phyloP scores from a whole-genome alignment of 2,329 filamentous ascomycete species.

The Fusarium coffeatum region DNA sequence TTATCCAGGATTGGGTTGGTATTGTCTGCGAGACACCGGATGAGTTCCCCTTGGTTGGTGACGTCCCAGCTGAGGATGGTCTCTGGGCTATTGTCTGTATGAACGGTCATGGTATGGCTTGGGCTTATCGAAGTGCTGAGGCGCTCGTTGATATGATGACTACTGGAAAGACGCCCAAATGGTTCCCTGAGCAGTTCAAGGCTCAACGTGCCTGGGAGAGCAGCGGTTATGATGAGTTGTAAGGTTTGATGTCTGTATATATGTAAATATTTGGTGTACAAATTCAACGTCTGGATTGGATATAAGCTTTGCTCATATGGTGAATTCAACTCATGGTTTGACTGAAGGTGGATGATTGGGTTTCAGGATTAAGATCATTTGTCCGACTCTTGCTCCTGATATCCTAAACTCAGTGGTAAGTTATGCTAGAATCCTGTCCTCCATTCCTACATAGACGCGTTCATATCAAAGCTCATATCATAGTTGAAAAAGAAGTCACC shows the following conservation, averaged over 20 bases:
- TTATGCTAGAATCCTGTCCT: rapidly evolving
- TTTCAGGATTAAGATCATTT: background rate
- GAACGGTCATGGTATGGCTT: constrained; percentile 29
- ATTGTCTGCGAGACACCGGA: constrained; percentile 22
- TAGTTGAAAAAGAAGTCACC: constrained; percentile 47
- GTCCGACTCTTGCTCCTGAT: rapidly evolving
- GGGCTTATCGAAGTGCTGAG: constrained; percentile 30
- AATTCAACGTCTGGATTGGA: no score
- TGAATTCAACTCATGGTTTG: no score
- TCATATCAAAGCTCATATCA: constrained; percentile 44
- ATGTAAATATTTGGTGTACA: background rate
- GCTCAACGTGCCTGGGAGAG: constrained; percentile 25
- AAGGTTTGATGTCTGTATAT: background rate
- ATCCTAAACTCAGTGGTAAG: background rate
- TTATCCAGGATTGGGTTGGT: constrained; percentile 28
- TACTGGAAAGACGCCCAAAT: constrained; percentile 21
- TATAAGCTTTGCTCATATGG: background rate
- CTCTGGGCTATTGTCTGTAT: constrained; percentile 31
- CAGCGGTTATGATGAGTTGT: background rate
- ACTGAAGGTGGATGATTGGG: no score
- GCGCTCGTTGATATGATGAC: constrained; percentile 34
- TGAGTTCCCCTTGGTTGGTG: constrained; percentile 19
- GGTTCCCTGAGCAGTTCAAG: constrained; percentile 29
- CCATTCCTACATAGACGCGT: background rate
- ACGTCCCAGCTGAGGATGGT: constrained; percentile 25